Conservation (phyloP, 2,329 filamentous ascomycete species). For the Xylariaceae sp. region DNA sequence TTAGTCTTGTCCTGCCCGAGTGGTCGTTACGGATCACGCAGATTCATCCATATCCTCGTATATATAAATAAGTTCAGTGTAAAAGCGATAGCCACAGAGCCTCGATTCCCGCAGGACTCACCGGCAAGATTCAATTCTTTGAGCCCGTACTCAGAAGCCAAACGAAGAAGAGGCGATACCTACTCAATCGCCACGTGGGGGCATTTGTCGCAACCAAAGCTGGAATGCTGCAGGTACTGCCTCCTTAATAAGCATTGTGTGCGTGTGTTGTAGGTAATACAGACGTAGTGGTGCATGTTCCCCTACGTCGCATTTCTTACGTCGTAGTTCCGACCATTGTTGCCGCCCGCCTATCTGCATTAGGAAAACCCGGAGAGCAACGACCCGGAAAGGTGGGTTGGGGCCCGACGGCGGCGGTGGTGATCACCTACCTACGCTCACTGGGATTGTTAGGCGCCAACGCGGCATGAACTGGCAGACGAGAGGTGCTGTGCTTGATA, state of each 20-base stretch:
- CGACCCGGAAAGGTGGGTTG: neutral
- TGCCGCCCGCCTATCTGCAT: constrained; percentile 1
- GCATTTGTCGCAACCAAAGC: neutral
- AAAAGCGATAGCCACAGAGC: constrained; percentile 4
- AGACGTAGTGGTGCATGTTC: neutral
- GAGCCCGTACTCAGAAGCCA: neutral
- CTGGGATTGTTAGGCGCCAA: neutral
- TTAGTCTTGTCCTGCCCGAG: constrained; percentile 5
- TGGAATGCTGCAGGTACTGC: neutral
- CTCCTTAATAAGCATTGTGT: neutral
- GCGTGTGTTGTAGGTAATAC: neutral
- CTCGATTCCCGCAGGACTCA: neutral
- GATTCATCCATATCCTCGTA: neutral
- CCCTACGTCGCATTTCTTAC: neutral
- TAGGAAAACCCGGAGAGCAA: constrained; percentile 13
- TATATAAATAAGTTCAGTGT: neutral
- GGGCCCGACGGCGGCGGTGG: neutral
- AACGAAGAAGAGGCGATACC: neutral
- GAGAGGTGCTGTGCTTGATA: too few relatives aligned
- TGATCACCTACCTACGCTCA: too few relatives aligned
- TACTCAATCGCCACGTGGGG: neutral
- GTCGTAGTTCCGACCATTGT: neutral
- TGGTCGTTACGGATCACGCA: neutral
- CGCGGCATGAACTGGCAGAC: neutral
- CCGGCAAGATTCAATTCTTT: neutral